phyloP scores from a whole-genome alignment of 2,329 filamentous ascomycete species.

The Eutypa lata region DNA sequence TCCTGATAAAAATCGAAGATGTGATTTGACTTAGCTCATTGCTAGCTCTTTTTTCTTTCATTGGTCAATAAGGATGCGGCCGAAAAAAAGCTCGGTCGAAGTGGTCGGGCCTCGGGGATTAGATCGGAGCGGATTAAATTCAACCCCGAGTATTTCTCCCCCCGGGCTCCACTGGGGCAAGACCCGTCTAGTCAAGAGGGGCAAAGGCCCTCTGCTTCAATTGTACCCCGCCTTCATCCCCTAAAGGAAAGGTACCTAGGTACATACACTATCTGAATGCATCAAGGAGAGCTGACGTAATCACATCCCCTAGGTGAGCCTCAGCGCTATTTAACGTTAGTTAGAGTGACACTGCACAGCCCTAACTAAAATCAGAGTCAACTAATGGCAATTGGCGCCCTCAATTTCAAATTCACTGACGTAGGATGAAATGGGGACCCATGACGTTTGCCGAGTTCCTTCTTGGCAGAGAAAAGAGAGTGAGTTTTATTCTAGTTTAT shows the following conservation, averaged over 20 bases:
- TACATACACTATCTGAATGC: background rate
- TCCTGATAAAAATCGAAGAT: background rate
- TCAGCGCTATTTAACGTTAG: no score
- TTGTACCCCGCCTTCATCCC: no score
- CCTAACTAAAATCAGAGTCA: no score
- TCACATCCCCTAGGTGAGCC: no score
- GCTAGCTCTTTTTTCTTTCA: background rate
- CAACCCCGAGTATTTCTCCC: background rate
- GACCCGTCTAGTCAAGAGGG: no score
- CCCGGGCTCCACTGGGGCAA: no score
- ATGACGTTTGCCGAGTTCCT: constrained; percentile 1
- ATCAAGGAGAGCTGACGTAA: background rate
- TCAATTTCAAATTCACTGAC: background rate
- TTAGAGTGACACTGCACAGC: no score
- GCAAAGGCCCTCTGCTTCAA: no score
- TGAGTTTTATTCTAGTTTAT: background rate
- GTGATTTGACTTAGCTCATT: background rate
- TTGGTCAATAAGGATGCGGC: constrained; percentile 5
- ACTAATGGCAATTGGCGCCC: background rate
- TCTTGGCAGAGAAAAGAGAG: background rate
- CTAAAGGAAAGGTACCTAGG: constrained; percentile 1
- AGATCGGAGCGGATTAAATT: constrained; percentile 8
- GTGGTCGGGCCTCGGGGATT: constrained; percentile 21
- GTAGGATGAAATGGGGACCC: background rate
- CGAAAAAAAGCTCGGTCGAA: constrained; percentile 6